Evolutionary conservation across 768 basidiomycete species (phyloP).

Genomic region (Boletus rubropictus): DNA sequence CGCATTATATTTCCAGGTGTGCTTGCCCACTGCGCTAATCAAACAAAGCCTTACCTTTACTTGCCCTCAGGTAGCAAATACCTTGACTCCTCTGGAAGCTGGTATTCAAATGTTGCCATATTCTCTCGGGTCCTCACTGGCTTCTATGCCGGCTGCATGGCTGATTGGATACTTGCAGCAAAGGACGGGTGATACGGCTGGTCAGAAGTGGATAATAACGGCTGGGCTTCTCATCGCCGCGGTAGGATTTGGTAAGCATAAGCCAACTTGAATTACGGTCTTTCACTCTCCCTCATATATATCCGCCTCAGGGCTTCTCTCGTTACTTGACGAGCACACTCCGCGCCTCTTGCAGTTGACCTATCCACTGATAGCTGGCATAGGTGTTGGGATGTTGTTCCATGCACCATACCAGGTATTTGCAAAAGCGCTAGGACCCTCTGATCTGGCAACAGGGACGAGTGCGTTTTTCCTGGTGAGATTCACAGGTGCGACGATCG

Average conservation of each 20-base stretch:
- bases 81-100: conserved; percentile 63
- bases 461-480: conserved; percentile 84
- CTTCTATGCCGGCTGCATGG: conserved; percentile 85
- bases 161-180: conserved; percentile 65
- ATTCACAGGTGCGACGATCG: conserved; percentile 80
- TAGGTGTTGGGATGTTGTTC: conserved; percentile 79
- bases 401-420: conserved; percentile 84
- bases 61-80: conserved; percentile 54
- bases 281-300: conserved; percentile 7
- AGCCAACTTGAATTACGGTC: background rate
- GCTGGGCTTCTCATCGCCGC: conserved; percentile 59
- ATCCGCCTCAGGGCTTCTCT: conserved; percentile 54
- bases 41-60: conserved; percentile 1
- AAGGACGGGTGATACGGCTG: conserved; percentile 49
- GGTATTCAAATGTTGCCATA: conserved; percentile 76
- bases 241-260: conserved; percentile 62
- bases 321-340: conserved; percentile 52
- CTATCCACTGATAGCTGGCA: conserved; percentile 68
- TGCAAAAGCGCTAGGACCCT: conserved; percentile 54
- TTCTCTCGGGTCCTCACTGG: conserved; percentile 77
- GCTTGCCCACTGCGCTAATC: conserved; percentile 10
- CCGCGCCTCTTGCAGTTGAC: conserved; percentile 39
- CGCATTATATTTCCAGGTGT: conserved; percentile 75
- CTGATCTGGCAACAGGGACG: conserved; percentile 71
- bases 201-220: conserved; percentile 61